Evolutionary conservation across 108 stramenopile genomes (phyloP).

Genomic region (Fragilaria crotonensis): DNA sequence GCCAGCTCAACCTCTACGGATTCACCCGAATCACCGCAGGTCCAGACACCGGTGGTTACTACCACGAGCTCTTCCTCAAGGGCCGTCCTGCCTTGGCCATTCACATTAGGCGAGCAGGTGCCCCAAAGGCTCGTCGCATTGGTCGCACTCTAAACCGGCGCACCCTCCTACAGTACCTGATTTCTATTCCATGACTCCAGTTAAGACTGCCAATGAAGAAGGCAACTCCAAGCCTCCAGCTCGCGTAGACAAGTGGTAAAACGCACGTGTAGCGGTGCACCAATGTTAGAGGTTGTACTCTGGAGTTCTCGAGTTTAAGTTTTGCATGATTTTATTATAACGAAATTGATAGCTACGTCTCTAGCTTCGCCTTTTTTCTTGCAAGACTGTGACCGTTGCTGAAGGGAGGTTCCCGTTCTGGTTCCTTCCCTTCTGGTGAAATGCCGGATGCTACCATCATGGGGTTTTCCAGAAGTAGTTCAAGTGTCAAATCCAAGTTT

Average conservation of each 20-base stretch:
- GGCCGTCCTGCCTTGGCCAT: slow-evolving; percentile 10
- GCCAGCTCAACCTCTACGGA: slow-evolving; percentile 83
- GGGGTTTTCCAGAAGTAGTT: neutral
- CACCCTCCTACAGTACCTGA: neutral
- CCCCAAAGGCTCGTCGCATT: slow-evolving; percentile 2
- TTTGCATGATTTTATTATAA: too few relatives aligned
- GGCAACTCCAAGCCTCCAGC: too few relatives aligned
- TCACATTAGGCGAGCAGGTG: slow-evolving; percentile 17
- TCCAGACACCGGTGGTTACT: slow-evolving; percentile 28
- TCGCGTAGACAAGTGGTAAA: too few relatives aligned
- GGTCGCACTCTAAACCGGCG: neutral
- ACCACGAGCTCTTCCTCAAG: slow-evolving; percentile 19
- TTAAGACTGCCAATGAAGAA: too few relatives aligned
- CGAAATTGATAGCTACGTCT: too few relatives aligned
- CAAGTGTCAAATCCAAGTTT: neutral
- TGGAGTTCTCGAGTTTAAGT: too few relatives aligned
- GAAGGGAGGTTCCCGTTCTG: too few relatives aligned
- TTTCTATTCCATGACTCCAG: slow-evolving; percentile 6
- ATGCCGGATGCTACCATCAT: neutral
- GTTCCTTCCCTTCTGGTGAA: neutral
- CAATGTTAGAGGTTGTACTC: too few relatives aligned
- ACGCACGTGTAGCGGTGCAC: too few relatives aligned
- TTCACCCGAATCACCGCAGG: slow-evolving; percentile 60
- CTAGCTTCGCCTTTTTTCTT: too few relatives aligned
- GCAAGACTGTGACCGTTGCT: too few relatives aligned